Evolutionary conservation across 805 yeast species (phyloP), one percentile per base, ranked within the genome.

Genomic region (Saccharomycopsis javanensis): DNA sequence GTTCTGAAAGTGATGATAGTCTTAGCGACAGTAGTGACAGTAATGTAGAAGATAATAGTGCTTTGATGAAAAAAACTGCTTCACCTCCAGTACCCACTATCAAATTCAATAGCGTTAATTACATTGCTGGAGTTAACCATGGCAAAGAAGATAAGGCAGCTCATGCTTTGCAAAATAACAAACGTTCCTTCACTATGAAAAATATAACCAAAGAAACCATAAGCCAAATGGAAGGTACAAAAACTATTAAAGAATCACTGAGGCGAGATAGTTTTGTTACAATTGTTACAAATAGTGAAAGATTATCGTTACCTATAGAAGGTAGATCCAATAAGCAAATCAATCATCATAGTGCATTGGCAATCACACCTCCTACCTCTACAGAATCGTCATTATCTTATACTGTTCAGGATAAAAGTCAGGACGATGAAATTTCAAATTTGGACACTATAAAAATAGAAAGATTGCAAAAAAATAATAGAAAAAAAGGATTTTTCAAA

Each of bases 401-500:
- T 7, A 33, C 4, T 23, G 33, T 20, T n/a, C n/a, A 51, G 54
- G 23, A 28, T 15, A 16, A 34, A 33, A 16, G 13, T 4, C 13
- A 20, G 11, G 5, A 18, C n/a, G n/a, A n/a, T n/a, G n/a, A n/a
- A n/a, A n/a, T n/a, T n/a, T n/a, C n/a, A n/a, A n/a, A n/a, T n/a
- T n/a, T n/a, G n/a, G n/a, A n/a, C n/a, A n/a, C n/a, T n/a, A n/a
- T n/a, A n/a, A n/a, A n/a, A n/a, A n/a, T n/a, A n/a, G n/a, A n/a
- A n/a, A n/a, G n/a, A n/a, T 31, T 7, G 3, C 10, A 31, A 10
- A 51, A 33, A 16, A 54, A 27, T 4, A 33, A 50, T 20, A 56
- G 45, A 30, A 56, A 56, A 46, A 38, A 38, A 27, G 58, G 58
- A 2, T 56, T 56, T 23, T 56, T 56, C 35, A 52, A 51, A 20